Conservation (phyloP, 1,139 yeast genomes). For the Debaryomycetaceae sp. region DNA sequence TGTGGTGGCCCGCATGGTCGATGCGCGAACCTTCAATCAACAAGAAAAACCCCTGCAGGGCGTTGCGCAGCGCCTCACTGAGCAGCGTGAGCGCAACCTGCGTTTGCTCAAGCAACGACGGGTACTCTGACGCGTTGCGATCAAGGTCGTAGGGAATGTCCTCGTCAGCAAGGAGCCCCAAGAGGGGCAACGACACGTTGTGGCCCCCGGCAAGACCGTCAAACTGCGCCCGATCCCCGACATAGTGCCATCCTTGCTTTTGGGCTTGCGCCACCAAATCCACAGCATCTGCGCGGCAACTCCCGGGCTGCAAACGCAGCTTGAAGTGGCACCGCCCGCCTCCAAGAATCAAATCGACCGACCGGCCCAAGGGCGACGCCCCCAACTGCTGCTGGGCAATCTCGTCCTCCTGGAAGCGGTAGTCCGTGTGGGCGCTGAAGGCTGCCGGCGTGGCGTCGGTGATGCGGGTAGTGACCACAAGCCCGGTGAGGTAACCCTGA, state of each 20-base stretch:
- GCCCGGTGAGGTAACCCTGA: slow-evolving; percentile 72
- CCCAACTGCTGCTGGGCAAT: slow-evolving; percentile 87
- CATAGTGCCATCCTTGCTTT: slow-evolving; percentile 62
- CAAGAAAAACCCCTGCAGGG: slow-evolving; percentile 76
- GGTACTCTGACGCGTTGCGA: slow-evolving; percentile 53
- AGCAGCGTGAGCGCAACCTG: slow-evolving; percentile 64
- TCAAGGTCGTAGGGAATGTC: slow-evolving; percentile 84
- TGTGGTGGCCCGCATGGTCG: slow-evolving; percentile 88
- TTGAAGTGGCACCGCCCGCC: slow-evolving; percentile 86
- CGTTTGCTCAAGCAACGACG: slow-evolving; percentile 73
- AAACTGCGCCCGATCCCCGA: slow-evolving; percentile 51
- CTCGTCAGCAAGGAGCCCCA: slow-evolving; percentile 63
- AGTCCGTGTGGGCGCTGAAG: slow-evolving; percentile 71
- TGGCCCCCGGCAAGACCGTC: slow-evolving; percentile 50
- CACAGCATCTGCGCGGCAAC: slow-evolving; percentile 65
- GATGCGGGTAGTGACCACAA: slow-evolving; percentile 81
- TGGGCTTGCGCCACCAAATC: slow-evolving; percentile 61
- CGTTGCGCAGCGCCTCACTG: slow-evolving; percentile 56
- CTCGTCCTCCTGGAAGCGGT: slow-evolving; percentile 70
- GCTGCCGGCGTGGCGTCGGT: slow-evolving; percentile 91
- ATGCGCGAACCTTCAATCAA: slow-evolving; percentile 84
- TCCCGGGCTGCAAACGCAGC: slow-evolving; percentile 61
- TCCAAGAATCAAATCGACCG: slow-evolving; percentile 80
- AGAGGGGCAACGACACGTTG: slow-evolving; percentile 63
- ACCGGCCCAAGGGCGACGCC: slow-evolving; percentile 66